These are phyloP conservation scores for Cladophialophora exuberans DNA, from an alignment of 2,329 filamentous ascomycete species.

Conservation along the genomic window DNA sequence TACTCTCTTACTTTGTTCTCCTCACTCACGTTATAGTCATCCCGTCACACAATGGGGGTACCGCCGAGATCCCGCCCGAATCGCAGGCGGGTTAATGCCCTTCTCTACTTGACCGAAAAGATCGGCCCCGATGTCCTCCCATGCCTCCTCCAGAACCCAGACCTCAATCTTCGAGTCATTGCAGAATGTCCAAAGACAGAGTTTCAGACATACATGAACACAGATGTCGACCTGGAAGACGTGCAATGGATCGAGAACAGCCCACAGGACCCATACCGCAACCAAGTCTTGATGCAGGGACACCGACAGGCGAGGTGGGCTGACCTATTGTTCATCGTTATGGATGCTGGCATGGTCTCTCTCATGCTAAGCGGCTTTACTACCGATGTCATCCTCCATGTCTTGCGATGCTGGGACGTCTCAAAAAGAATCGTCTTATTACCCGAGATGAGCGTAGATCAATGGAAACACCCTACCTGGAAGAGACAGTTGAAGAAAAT, in stretches of 20 bases:
- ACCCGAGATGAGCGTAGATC: conserved; percentile 83
- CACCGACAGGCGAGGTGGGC: conserved; percentile 80
- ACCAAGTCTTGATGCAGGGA: conserved; percentile 30
- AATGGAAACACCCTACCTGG: conserved; percentile 90
- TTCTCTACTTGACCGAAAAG: conserved; percentile 30
- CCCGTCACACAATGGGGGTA: conserved; percentile 12
- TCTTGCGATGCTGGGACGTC: conserved; percentile 83
- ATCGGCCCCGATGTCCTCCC: conserved; percentile 34
- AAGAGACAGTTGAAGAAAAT: conserved; percentile 86
- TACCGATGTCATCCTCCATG: conserved; percentile 77
- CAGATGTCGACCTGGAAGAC: conserved; percentile 22
- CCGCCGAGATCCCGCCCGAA: conserved; percentile 9
- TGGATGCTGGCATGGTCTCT: conserved; percentile 81
- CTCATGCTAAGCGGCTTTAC: conserved; percentile 86
- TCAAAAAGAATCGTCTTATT: conserved; percentile 83
- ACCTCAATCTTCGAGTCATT: conserved; percentile 33
- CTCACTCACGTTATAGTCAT: neutral
- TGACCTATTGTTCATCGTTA: conserved; percentile 80
- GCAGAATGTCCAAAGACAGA: conserved; percentile 29
- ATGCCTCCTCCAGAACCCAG: conserved; percentile 30
- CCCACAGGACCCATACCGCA: conserved; percentile 31
- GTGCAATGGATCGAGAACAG: conserved; percentile 33
- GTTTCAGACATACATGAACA: conserved; percentile 28
- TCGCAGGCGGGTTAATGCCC: conserved; percentile 31
- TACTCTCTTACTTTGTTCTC: too few species aligned